These are phyloP conservation scores for Cicer judaicum DNA, from an alignment of 306 rosid genomes.

Conservation along the genomic window DNA sequence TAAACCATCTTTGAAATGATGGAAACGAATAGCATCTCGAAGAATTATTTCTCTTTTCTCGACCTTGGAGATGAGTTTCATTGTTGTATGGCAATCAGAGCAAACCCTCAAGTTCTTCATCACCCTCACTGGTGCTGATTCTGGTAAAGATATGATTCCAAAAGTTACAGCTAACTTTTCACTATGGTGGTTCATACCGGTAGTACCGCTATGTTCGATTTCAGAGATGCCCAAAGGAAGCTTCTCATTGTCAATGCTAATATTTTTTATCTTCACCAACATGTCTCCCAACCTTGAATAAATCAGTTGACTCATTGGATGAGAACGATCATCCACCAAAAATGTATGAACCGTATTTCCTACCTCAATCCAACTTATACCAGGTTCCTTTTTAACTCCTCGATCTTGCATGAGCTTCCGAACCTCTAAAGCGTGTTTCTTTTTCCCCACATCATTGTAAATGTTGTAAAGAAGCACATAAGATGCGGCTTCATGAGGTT, in stretches of 20 bases:
- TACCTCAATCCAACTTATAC: conserved; percentile 68
- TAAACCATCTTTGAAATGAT: conserved; percentile 62
- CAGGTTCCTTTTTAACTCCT: conserved; percentile 73
- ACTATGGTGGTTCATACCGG: conserved; percentile 53
- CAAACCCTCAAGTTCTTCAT: conserved; percentile 75
- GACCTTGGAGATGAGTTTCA: conserved; percentile 59
- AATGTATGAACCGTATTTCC: conserved; percentile 60
- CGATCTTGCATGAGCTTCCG: conserved; percentile 57
- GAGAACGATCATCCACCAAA: conserved; percentile 59
- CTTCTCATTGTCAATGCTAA: conserved; percentile 6
- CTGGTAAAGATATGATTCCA: conserved; percentile 57
- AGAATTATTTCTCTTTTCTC: conserved; percentile 64
- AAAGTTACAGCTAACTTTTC: conserved; percentile 71
- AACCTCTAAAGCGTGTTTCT: conserved; percentile 50
- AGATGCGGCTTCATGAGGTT: conserved; percentile 60
- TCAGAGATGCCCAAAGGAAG: conserved; percentile 37
- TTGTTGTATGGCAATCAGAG: conserved; percentile 60
- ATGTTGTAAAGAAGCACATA: conserved; percentile 68
- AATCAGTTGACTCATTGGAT: conserved; percentile 51
- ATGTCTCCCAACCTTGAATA: conserved; percentile 52
- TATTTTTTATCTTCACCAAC: conserved; percentile 48
- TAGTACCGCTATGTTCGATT: conserved; percentile 1
- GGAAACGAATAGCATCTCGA: conserved; percentile 65
- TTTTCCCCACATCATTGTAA: conserved; percentile 56
- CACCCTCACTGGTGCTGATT: conserved; percentile 66